phyloP scores from a whole-genome alignment of 106 monocot species.

The Dioscorea dumetorum region DNA sequence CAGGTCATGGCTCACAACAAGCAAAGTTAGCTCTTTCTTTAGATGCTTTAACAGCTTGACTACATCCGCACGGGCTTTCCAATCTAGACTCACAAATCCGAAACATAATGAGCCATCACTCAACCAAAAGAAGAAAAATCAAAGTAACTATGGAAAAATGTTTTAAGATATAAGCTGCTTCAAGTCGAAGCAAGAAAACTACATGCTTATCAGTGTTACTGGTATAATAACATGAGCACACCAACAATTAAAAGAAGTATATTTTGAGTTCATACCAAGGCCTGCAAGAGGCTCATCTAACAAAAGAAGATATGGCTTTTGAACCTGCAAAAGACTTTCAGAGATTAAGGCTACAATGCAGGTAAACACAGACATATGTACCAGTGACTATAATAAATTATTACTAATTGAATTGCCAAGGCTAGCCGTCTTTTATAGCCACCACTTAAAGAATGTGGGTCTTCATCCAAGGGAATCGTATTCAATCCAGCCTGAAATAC shows the following conservation, averaged over 20 bases:
- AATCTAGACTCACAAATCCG: slow-evolving; percentile 42
- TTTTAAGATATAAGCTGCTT: not conserved
- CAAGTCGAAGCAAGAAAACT: not conserved
- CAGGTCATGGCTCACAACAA: slow-evolving; percentile 91
- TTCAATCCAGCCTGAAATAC: slow-evolving; percentile 53
- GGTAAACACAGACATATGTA: not conserved
- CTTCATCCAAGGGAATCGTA: slow-evolving; percentile 57
- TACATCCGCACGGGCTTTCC: slow-evolving; percentile 93
- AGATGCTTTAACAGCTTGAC: slow-evolving; percentile 73
- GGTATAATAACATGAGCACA: too few species aligned
- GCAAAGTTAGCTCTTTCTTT: slow-evolving; percentile 80
- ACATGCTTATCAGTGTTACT: too few species aligned
- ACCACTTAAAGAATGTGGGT: slow-evolving; percentile 71
- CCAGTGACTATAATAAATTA: not conserved
- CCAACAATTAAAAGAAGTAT: too few species aligned
- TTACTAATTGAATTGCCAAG: slow-evolving; percentile 75
- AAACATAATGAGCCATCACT: not conserved
- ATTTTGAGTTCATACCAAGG: slow-evolving; percentile 53
- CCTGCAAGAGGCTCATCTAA: slow-evolving; percentile 97
- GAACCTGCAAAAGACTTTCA: slow-evolving; percentile 50
- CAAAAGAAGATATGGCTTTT: slow-evolving; percentile 76
- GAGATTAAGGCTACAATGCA: not conserved
- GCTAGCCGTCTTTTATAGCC: slow-evolving; percentile 78
- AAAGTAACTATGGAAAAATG: not conserved
- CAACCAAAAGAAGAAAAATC: not conserved